Percentiles rank a stretch among this genome's conserved stretches.
These are phyloP conservation scores for Fusarium longipes DNA, from an alignment of 2,329 filamentous ascomycete genomes.

Conservation along the genomic window DNA sequence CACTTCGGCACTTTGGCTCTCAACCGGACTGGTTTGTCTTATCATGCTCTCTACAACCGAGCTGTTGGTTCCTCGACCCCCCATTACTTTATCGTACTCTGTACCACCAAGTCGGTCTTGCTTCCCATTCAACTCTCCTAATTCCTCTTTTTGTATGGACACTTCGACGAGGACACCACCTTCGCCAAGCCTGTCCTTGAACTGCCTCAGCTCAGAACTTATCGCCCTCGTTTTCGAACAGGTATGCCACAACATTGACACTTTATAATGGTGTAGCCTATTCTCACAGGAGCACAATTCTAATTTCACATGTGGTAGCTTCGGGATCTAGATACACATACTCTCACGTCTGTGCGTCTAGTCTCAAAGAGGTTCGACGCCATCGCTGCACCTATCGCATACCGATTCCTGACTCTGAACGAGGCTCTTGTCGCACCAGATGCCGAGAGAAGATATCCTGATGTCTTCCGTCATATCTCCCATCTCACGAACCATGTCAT, in stretches of 20 bases:
- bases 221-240: slow-evolving; percentile 56
- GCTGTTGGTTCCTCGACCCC: slow-evolving; percentile 34
- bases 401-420: slow-evolving; percentile 54
- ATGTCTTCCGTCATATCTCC: slow-evolving; percentile 52
- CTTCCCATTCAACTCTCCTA: slow-evolving; percentile 14
- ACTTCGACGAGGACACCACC: slow-evolving; percentile 12
- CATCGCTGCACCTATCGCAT: slow-evolving; percentile 57
- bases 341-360: slow-evolving; percentile 52
- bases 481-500: slow-evolving; percentile 55
- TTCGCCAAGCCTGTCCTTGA: slow-evolving; percentile 29
- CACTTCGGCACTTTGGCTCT: slow-evolving; percentile 5
- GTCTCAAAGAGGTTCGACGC: slow-evolving; percentile 55
- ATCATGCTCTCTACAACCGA: slow-evolving; percentile 44
- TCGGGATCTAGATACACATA: slow-evolving; percentile 50
- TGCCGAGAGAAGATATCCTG: slow-evolving; percentile 50
- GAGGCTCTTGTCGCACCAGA: slow-evolving; percentile 51
- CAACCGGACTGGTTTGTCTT: neutral
- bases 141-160: slow-evolving; percentile 41
- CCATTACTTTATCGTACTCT: slow-evolving; percentile 34
- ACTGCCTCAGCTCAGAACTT: slow-evolving; percentile 57
- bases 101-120: slow-evolving; percentile 21
- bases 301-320: slow-evolving; percentile 49
- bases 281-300: slow-evolving; percentile 2
- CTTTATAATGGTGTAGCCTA: neutral
- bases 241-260: slow-evolving; percentile 45